A percentile compares a stretch with the other conserved stretches of the same genome.
These are phyloP conservation scores for Ganoderma multipileum DNA, from an alignment of 1,284 basidiomycete species.

Conservation along the genomic window DNA sequence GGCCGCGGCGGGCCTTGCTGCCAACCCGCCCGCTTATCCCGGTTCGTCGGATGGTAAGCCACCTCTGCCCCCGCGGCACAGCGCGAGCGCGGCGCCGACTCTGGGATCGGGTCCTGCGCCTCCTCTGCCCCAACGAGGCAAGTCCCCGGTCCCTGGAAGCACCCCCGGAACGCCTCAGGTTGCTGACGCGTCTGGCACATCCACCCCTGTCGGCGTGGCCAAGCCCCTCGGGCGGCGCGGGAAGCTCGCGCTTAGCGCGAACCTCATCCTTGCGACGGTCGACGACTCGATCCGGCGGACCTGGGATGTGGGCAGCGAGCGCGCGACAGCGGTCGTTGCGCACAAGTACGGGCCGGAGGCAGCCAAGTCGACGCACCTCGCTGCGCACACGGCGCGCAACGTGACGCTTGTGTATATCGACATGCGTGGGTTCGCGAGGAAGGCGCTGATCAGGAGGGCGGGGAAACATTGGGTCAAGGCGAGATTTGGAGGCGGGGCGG, in stretches of 20 bases:
- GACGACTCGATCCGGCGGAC: conserved; percentile 70
- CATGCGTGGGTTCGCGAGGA: conserved; percentile 72
- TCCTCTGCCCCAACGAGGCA: conserved; percentile 22
- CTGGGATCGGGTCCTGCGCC: conserved; percentile 16
- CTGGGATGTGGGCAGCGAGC: conserved; percentile 62
- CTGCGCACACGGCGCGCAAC: conserved; percentile 72
- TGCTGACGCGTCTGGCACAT: conserved; percentile 15
- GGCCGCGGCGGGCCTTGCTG: not conserved
- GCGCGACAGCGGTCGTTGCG: conserved; percentile 63
- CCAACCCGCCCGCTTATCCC: conserved; percentile 19
- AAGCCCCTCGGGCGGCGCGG: conserved; percentile 42
- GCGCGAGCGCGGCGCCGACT: conserved; percentile 10
- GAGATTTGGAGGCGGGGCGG: conserved; percentile 26
- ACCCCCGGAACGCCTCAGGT: not conserved
- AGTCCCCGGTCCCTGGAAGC: conserved; percentile 12
- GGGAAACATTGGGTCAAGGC: conserved; percentile 63
- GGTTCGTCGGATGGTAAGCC: conserved; percentile 27
- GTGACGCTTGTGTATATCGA: conserved; percentile 82
- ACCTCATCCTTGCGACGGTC: conserved; percentile 76
- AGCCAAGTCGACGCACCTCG: conserved; percentile 56
- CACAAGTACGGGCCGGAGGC: conserved; percentile 77
- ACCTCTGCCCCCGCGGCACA: conserved; percentile 31
- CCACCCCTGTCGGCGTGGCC: conserved; percentile 5
- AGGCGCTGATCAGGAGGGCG: conserved; percentile 68
- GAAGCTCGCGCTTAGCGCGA: conserved; percentile 69